Evolutionary conservation across 257 asterid species (phyloP), one percentile per base, ranked within the genome.

Genomic region (Solanum lycopersicoides): DNA sequence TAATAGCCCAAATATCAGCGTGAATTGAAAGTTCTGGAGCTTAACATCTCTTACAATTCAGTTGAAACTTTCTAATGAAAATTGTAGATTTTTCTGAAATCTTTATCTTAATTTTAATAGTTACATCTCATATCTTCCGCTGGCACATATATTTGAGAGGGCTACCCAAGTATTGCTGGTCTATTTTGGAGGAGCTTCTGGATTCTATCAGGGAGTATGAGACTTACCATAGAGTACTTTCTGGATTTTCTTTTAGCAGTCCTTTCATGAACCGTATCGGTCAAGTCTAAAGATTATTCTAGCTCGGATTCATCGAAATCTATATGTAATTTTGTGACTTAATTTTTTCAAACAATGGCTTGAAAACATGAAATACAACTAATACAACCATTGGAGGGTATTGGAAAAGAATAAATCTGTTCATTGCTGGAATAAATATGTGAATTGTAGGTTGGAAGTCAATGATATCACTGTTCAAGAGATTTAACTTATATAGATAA

Each of bases 111-210:
- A 82, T 86, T 86, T 89, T 25, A 72, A 74, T 94, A 96, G 98
- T 90, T 94, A 96, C 90, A 94, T 95, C 88, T 96, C 99, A 20
- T 96, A 96, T 88, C 98, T 96, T 84, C 99, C 98, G 15, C 92
- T 96, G 98, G 98, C 99, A 15, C 99, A 96, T 93, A 96, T 96
- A 87, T 95, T 92, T 71, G 99, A 96, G 89, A 95, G 99, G 86
- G 95, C 96, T 89, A 94, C 93, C 92, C 98, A 95, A 84, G 91
- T 96, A 23, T 65, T 91, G 91, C 74, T 88, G n/a, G 90, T 77
- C n/a, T 91, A 93, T 87, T 90, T 42, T 74, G 98, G 98, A 25
- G 95, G 86, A 68, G 98, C 98, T 80, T 73, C 93, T 90, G 98
- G 98, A 87, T 95, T 95, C 93, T 95, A 95, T 89, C 98, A 94